Conservation (phyloP, 2,329 filamentous ascomycete species). For the Fusarium anguioides region DNA sequence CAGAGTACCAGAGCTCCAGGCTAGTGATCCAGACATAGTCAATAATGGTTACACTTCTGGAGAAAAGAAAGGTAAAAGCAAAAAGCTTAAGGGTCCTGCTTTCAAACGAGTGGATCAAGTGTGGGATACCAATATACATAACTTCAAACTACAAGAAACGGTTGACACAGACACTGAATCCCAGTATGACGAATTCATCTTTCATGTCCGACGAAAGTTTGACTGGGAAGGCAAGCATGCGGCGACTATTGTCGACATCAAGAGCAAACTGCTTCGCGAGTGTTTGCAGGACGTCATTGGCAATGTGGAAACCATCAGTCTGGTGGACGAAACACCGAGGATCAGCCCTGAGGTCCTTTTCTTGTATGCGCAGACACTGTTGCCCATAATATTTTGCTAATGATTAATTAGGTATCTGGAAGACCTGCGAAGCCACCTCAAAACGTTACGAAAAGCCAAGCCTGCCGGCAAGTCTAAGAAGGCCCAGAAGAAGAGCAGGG, state of each 20-base stretch:
- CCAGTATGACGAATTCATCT: slow-evolving; percentile 81
- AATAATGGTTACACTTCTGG: slow-evolving; percentile 3
- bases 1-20: background rate
- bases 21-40: background rate
- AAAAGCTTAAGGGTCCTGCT: slow-evolving; percentile 44
- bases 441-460: slow-evolving; percentile 71
- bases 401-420: slow-evolving; percentile 72
- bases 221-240: slow-evolving; percentile 86
- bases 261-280: slow-evolving; percentile 81
- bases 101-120: slow-evolving; percentile 66
- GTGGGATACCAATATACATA: slow-evolving; percentile 63
- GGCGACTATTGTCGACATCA: slow-evolving; percentile 81
- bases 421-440: slow-evolving; percentile 74
- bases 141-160: slow-evolving; percentile 66
- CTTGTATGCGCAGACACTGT: slow-evolving; percentile 56
- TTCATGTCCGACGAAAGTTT: slow-evolving; percentile 85
- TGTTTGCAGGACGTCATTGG: slow-evolving; percentile 59
- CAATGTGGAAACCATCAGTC: slow-evolving; percentile 66
- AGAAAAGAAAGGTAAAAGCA: slow-evolving; percentile 38
- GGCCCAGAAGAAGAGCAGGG: slow-evolving; percentile 70
- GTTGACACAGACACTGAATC: slow-evolving; percentile 57
- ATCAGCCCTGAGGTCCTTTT: slow-evolving; percentile 79
- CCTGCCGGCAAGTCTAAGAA: slow-evolving; percentile 60
- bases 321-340: slow-evolving; percentile 83
- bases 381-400: background rate